These are phyloP conservation scores for Nitzschia inconspicua DNA, from an alignment of 108 stramenopile genomes.

Conservation along the genomic window DNA sequence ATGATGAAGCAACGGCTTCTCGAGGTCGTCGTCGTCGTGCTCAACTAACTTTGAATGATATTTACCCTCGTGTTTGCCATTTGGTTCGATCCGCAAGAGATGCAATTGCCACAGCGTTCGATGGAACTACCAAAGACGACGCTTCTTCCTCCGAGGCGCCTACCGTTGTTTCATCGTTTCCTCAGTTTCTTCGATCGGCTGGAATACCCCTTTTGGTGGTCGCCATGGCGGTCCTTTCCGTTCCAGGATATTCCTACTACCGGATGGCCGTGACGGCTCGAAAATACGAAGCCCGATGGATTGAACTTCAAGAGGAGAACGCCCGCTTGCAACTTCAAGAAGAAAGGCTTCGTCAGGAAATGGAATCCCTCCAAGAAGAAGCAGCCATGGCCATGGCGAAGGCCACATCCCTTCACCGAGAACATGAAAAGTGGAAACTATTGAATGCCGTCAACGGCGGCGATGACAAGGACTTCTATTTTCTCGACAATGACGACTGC, in stretches of 20 bases:
- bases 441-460: not conserved
- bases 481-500: not conserved
- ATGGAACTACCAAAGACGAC: not conserved
- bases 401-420: constrained; percentile 1
- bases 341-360: not conserved
- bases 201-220: not conserved
- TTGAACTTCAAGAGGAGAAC: not conserved
- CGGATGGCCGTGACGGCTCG: not conserved
- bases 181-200: not conserved
- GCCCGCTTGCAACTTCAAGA: not conserved
- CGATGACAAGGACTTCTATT: not conserved
- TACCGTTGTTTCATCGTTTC: not conserved
- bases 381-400: not conserved
- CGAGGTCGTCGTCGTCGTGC: not conserved
- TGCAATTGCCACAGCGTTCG: not conserved
- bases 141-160: not conserved
- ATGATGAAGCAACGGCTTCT: not conserved
- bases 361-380: not conserved
- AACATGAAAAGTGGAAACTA: not conserved
- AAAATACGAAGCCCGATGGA: not conserved
- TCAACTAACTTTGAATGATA: not conserved
- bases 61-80: not conserved
- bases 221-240: too few relatives aligned
- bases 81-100: not conserved
- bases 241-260: too few relatives aligned